Base-by-base conservation (phyloP, 768 basidiomycete species). In the Myochromella boudieri region DNA sequence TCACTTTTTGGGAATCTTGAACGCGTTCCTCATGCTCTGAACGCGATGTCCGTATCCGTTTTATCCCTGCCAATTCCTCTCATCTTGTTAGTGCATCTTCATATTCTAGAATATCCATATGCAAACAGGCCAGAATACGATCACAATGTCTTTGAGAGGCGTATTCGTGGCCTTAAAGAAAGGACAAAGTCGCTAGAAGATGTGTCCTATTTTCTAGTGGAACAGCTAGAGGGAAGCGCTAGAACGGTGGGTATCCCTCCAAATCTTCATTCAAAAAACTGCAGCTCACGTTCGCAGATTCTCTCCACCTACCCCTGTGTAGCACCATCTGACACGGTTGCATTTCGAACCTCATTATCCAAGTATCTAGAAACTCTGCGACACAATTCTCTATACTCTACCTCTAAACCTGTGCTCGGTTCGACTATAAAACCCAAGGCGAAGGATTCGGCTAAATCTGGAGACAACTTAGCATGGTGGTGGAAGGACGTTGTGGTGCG, bases 401-500 rank as follows among this genome's bases (percentile, higher is more conserved):
- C 61, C n/a, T 59, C 41, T 42, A 53, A 53, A 45, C 24, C 31
- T 22, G n/a, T 41, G 42, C 37, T 46, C 21, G 53, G 37, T 27
- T 41, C 54, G 10, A 46, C 33, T 18, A 42, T 33, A 37, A 67
- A 65, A 22, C 31, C 39, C 2, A 56, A 49, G 36, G 39, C 37
- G 39, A 51, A 47, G 8, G 43, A 49, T n/a, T 18, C 24, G 21
- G 24, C 15, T 3, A 49, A 38, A 10, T 39, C 52, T 28, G 28
- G 15, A 4, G 37, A 38, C 10, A 17, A n/a, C n/a, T 32, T 46
- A 18, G 64, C 64, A 2, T 72, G 67, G 72, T 81, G 80, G 80
- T 82, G 81, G 81, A 77, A 70, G 57, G 75, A 79, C 41, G 70
- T 80, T 2, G 65, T 79, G 3, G 77, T 80, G 3, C 68, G 80